A percentile compares a stretch with the other conserved stretches of the same genome.
Conservation (phyloP, 176 grass and related monocot species). For the Triticum dicoccoides region DNA sequence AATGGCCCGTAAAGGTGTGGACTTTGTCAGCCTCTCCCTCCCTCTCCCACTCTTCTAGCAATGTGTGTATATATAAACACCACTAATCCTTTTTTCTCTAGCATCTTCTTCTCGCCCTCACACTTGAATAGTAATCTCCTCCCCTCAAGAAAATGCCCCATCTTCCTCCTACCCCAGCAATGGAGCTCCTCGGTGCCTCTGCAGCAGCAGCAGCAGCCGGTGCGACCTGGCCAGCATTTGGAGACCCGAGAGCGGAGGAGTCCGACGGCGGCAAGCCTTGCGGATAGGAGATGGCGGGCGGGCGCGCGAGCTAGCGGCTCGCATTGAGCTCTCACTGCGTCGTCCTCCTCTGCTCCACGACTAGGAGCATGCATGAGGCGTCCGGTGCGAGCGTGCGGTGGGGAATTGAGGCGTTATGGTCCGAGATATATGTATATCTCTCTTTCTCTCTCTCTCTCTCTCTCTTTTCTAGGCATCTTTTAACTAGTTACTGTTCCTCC, state of each 20-base stretch:
- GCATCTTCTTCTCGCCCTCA: constrained; percentile 28
- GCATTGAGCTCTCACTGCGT: constrained; percentile 20
- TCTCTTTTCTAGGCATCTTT: constrained; percentile 29
- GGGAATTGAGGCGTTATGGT: constrained; percentile 84
- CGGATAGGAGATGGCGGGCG: constrained; percentile 15
- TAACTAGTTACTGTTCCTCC: constrained; percentile 12
- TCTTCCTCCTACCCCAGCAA: constrained; percentile 20
- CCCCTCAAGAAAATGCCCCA: neutral
- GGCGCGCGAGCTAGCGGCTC: neutral
- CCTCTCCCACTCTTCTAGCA: neutral
- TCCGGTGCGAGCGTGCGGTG: constrained; percentile 34
- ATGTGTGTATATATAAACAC: constrained; percentile 45
- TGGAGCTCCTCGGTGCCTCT: constrained; percentile 3
- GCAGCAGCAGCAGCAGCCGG: neutral
- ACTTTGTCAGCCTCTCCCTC: neutral
- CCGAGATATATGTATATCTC: constrained; percentile 53
- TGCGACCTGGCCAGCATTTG: constrained; percentile 3
- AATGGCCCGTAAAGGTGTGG: constrained; percentile 26
- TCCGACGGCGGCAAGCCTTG: neutral
- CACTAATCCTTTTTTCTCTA: constrained; percentile 18
- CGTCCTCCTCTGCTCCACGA: neutral
- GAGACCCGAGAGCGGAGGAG: constrained; percentile 5
- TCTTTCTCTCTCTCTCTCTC: constrained; percentile 25
- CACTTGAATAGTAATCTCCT: neutral
- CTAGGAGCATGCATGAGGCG: neutral